phyloP scores from a whole-genome alignment of 768 basidiomycete species.

The Lactifluus echinatus region DNA sequence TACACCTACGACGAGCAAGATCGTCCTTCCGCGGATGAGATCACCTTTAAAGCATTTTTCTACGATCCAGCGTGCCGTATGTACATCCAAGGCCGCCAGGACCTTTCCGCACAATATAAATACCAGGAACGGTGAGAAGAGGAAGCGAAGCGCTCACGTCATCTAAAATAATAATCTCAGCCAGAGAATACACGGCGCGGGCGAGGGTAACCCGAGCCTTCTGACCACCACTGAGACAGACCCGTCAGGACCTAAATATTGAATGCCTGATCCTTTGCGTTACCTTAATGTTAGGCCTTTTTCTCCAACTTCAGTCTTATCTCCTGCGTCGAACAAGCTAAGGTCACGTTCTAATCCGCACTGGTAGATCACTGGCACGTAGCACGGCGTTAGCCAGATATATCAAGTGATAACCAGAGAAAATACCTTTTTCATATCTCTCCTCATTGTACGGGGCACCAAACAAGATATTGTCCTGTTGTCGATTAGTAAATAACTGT shows the following conservation, averaged over 20 bases:
- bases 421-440: constrained; percentile 34
- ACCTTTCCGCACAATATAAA: constrained; percentile 22
- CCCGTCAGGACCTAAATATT: neutral
- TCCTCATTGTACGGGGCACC: constrained; percentile 37
- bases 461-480: constrained; percentile 44
- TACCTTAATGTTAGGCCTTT: constrained; percentile 41
- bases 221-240: constrained; percentile 38
- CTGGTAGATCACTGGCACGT: constrained; percentile 21
- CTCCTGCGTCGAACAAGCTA: constrained; percentile 39
- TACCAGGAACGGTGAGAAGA: neutral
- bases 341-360: constrained; percentile 32
- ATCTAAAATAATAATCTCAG: constrained; percentile 59
- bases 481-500: neutral
- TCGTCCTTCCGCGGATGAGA: constrained; percentile 40
- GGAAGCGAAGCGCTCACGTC: constrained; percentile 37
- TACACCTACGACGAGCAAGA: constrained; percentile 40
- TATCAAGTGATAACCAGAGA: too few relatives aligned
- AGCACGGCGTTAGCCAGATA: neutral
- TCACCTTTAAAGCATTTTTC: constrained; percentile 42
- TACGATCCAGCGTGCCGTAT: constrained; percentile 45
- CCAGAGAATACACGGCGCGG: constrained; percentile 50
- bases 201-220: constrained; percentile 53
- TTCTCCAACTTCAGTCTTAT: constrained; percentile 50
- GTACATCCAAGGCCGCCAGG: constrained; percentile 44
- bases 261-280: neutral